Conservation (phyloP, 441 rosid genomes). For the Viola pubescens region DNA sequence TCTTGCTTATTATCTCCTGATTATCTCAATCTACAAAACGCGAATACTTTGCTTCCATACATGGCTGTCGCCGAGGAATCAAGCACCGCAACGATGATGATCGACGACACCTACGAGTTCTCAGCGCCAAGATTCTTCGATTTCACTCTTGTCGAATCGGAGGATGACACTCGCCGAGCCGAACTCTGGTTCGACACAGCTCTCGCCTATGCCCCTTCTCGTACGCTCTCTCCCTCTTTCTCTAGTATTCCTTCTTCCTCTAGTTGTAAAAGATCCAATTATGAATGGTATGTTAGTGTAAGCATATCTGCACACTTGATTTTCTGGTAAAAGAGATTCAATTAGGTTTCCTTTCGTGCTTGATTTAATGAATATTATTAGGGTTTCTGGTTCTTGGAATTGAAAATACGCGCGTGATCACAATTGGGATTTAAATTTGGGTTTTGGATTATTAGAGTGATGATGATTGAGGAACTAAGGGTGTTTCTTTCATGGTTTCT, state of each 20-base stretch:
- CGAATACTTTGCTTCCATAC: neutral
- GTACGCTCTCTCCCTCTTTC: conserved; percentile 32
- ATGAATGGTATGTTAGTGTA: too few species aligned
- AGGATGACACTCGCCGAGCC: conserved; percentile 51
- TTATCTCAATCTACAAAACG: neutral
- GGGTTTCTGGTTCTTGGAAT: neutral
- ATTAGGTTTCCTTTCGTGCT: neutral
- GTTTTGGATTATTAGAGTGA: too few species aligned
- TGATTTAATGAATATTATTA: neutral
- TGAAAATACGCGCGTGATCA: too few species aligned
- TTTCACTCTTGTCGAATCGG: conserved; percentile 59
- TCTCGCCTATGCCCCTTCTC: conserved; percentile 79
- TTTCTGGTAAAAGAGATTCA: neutral
- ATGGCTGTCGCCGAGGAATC: conserved; percentile 34
- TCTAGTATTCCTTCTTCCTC: neutral
- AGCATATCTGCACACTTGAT: too few species aligned
- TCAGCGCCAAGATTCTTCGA: conserved; percentile 83
- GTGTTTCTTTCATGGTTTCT: too few species aligned
- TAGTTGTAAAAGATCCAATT: neutral
- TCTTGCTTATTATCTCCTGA: conserved; percentile 9
- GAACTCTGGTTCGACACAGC: conserved; percentile 87
- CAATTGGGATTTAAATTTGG: too few species aligned
- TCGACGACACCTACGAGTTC: conserved; percentile 76
- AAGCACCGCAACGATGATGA: conserved; percentile 19
- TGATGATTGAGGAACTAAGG: too few species aligned